Conservation (phyloP, 805 yeast species). For the Scheffersomyces stipitis region DNA sequence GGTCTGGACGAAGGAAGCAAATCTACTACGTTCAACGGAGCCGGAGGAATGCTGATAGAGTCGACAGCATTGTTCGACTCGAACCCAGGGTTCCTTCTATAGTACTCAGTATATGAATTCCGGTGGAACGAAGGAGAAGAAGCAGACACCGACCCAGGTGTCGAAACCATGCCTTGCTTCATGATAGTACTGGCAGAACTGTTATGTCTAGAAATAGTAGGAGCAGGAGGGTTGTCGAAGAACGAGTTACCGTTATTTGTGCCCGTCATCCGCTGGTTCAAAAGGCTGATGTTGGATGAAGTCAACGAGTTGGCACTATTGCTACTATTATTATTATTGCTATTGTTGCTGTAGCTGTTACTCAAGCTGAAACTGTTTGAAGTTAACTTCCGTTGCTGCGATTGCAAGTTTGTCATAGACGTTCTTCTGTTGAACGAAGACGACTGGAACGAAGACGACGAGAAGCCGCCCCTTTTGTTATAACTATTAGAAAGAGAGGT, state of each 20-base stretch:
- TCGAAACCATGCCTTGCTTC: conserved; percentile 3
- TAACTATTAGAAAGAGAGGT: conserved; percentile 5
- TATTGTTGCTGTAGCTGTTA: conserved; percentile 6
- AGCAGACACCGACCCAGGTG: conserved; percentile 9
- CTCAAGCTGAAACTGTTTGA: conserved; percentile 3
- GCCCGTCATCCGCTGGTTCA: conserved; percentile 18
- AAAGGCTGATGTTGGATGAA: conserved; percentile 20
- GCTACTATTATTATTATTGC: conserved; percentile 1
- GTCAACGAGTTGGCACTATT: conserved; percentile 18
- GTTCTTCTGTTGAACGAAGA: conserved; percentile 16
- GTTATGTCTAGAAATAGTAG: conserved; percentile 9
- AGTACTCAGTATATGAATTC: neutral
- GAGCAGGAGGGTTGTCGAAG: conserved; percentile 16
- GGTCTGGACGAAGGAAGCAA: conserved; percentile 6
- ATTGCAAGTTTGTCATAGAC: conserved; percentile 13
- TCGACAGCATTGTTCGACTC: neutral
- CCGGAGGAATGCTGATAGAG: conserved; percentile 10
- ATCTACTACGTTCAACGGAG: conserved; percentile 12
- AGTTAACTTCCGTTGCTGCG: conserved; percentile 8
- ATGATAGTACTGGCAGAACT: conserved; percentile 8
- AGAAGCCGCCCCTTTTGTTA: conserved; percentile 10
- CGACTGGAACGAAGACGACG: conserved; percentile 10
- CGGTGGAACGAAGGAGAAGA: neutral
- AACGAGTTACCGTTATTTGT: conserved; percentile 11
- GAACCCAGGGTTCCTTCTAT: neutral